Percentiles rank a stretch among this genome's conserved stretches.
phyloP scores from a whole-genome alignment of 2,329 filamentous ascomycete genomes.

The Chrysoporthe deuterocubensis region DNA sequence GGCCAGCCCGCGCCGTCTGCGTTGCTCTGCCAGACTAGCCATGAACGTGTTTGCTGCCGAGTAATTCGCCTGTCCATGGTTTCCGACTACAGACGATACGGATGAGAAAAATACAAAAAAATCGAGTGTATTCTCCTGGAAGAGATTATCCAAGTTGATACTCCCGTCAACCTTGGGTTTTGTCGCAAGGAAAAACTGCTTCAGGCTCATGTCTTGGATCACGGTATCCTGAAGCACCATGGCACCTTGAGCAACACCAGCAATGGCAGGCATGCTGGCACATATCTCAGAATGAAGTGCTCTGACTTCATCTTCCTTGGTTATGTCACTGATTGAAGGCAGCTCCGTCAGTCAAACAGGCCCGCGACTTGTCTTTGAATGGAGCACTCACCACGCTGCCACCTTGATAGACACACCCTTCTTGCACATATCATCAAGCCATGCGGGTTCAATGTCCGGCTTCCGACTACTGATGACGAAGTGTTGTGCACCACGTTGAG shows the following conservation, averaged over 20 bases:
- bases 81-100: slow-evolving; percentile 33
- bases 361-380: no score
- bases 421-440: slow-evolving; percentile 31
- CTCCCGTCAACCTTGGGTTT: background rate
- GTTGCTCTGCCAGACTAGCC: no score
- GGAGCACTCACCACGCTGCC: background rate
- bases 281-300: background rate
- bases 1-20: no score
- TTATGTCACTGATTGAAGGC: background rate
- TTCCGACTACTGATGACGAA: slow-evolving; percentile 46
- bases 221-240: slow-evolving; percentile 19
- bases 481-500: slow-evolving; percentile 40
- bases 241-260: slow-evolving; percentile 22
- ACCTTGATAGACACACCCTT: slow-evolving; percentile 1
- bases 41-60: slow-evolving; percentile 48
- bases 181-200: slow-evolving; percentile 37
- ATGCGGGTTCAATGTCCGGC: slow-evolving; percentile 37
- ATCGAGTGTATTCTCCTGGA: no score
- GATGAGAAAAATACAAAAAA: slow-evolving; percentile 30
- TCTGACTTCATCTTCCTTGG: background rate
- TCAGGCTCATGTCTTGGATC: slow-evolving; percentile 30
- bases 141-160: no score
- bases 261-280: background rate
- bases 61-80: slow-evolving; percentile 47
- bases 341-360: no score